phyloP scores from a whole-genome alignment of 2,329 filamentous ascomycete species.

The Plenodomus tracheiphilus region DNA sequence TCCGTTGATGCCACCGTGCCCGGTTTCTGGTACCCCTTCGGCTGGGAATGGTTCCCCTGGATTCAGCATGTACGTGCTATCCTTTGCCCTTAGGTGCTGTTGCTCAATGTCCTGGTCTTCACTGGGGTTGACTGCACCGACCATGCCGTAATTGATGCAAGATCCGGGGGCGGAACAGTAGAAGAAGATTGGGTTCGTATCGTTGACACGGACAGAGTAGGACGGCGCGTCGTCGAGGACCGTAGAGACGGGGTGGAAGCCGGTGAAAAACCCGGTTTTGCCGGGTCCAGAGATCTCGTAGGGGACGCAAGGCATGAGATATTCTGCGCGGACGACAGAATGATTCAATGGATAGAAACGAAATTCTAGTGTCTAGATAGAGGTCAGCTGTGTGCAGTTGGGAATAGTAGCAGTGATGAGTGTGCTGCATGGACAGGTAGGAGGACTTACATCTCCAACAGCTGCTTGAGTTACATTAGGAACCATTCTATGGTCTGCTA shows the following conservation, averaged over 20 bases:
- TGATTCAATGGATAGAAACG: slow-evolving; percentile 49
- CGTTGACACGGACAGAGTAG: slow-evolving; percentile 33
- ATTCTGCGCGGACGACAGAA: slow-evolving; percentile 48
- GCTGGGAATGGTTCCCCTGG: slow-evolving; percentile 41
- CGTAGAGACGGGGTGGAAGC: slow-evolving; percentile 31
- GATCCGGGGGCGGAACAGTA: slow-evolving; percentile 61
- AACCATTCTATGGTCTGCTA: slow-evolving; percentile 42
- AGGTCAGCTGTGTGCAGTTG: slow-evolving; percentile 4
- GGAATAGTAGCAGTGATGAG: neutral
- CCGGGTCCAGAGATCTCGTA: slow-evolving; percentile 35
- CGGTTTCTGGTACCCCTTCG: slow-evolving; percentile 10
- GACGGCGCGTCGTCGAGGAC: slow-evolving; percentile 31
- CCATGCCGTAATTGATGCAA: slow-evolving; percentile 69
- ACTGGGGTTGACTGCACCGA: slow-evolving; percentile 72
- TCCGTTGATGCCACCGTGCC: slow-evolving; percentile 5
- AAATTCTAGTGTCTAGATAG: slow-evolving; percentile 42
- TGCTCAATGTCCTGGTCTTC: slow-evolving; percentile 21
- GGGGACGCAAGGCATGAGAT: slow-evolving; percentile 47
- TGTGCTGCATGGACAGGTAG: too few species aligned
- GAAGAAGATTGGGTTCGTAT: slow-evolving; percentile 42
- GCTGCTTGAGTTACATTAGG: slow-evolving; percentile 44
- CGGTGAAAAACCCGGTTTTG: slow-evolving; percentile 36
- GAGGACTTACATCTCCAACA: slow-evolving; percentile 41
- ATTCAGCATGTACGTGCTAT: slow-evolving; percentile 35
- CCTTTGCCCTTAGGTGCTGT: slow-evolving; percentile 28